Evolutionary conservation across 805 yeast species (phyloP).

Genomic region (Myxozyma monticola): DNA sequence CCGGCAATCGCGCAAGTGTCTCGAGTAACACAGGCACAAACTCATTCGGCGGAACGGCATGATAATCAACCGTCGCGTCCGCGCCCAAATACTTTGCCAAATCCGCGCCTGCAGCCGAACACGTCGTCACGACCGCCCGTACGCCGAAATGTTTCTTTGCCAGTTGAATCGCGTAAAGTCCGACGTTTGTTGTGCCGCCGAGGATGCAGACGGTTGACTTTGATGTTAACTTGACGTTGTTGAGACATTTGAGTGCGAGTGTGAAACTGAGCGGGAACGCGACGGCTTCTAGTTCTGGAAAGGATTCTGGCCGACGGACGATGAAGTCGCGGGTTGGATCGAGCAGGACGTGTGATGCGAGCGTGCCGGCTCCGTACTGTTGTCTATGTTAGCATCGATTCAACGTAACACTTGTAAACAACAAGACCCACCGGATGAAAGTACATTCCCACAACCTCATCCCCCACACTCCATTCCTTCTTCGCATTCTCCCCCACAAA

Average conservation of each 20-base stretch:
- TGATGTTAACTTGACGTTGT: constrained; percentile 43
- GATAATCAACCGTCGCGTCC: constrained; percentile 58
- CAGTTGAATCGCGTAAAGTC: constrained; percentile 55
- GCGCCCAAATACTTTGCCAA: constrained; percentile 56
- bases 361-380: constrained; percentile 53
- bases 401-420: background rate
- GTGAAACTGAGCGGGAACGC: constrained; percentile 64
- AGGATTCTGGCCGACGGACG: constrained; percentile 48
- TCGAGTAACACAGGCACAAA: constrained; percentile 32
- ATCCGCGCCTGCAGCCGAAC: constrained; percentile 52
- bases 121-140: constrained; percentile 55
- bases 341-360: constrained; percentile 57
- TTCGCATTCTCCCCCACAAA: constrained; percentile 53
- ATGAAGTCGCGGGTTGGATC: constrained; percentile 55
- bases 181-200: constrained; percentile 77
- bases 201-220: constrained; percentile 57
- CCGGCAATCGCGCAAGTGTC: constrained; percentile 13
- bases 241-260: constrained; percentile 55
- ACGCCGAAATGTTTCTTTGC: constrained; percentile 52
- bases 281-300: constrained; percentile 59
- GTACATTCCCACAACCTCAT: constrained; percentile 62
- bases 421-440: constrained; percentile 44
- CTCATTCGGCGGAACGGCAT: constrained; percentile 41
- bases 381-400: background rate
- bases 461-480: constrained; percentile 52